Conservation (phyloP, 139 green algal genomes). For the Picochlorum costavermella region DNA sequence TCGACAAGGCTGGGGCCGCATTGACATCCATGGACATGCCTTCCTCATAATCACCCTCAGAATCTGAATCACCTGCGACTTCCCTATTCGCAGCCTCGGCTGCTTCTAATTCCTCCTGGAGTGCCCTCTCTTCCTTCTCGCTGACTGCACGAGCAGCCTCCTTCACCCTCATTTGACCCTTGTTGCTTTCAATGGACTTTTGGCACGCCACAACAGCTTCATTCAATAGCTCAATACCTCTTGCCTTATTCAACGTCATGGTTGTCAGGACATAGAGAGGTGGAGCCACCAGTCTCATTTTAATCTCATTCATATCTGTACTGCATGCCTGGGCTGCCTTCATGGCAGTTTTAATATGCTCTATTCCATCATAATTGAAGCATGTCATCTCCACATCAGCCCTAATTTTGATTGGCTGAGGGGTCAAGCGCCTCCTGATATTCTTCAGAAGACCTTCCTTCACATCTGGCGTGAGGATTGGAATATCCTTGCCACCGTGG, state of each 20-base stretch:
- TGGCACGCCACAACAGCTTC: constrained; percentile 64
- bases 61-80: constrained; percentile 32
- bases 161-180: constrained; percentile 89
- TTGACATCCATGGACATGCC: constrained; percentile 33
- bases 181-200: constrained; percentile 61
- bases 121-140: constrained; percentile 83
- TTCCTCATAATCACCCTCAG: constrained; percentile 48
- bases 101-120: constrained; percentile 80
- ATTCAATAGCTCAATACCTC: constrained; percentile 58
- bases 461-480: constrained; percentile 58
- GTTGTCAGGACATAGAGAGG: constrained; percentile 98
- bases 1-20: constrained; percentile 5
- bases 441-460: constrained; percentile 86
- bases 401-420: constrained; percentile 97
- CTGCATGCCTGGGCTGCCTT: constrained; percentile 46
- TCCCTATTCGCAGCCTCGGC: constrained; percentile 59
- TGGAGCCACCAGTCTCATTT: constrained; percentile 96
- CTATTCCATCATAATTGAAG: constrained; percentile 93
- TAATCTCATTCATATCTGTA: constrained; percentile 79
- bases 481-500: constrained; percentile 39
- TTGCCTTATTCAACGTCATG: constrained; percentile 84
- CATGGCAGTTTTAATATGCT: constrained; percentile 94
- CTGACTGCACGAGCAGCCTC: constrained; percentile 85
- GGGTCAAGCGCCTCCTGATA: constrained; percentile 92
- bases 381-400: constrained; percentile 98